Conservation (phyloP, 1,139 yeast genomes). For the Saccharomyces pastorianus region DNA sequence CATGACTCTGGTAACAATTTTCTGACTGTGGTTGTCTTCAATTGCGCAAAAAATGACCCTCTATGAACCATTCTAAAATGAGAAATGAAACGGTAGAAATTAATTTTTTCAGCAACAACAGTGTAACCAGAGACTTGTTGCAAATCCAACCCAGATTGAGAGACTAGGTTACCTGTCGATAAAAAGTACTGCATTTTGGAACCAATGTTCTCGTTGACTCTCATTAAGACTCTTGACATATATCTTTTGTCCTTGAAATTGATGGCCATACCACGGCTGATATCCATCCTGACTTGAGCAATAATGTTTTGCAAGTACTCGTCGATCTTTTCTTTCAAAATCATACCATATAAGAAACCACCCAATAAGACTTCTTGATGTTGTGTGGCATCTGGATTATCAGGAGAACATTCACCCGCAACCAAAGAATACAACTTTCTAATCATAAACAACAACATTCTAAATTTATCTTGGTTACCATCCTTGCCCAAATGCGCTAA, state of each 20-base stretch:
- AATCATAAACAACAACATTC: slow-evolving; percentile 84
- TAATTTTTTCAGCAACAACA: slow-evolving; percentile 96
- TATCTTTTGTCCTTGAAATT: slow-evolving; percentile 79
- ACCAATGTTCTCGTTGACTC: slow-evolving; percentile 90
- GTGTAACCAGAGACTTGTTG: slow-evolving; percentile 98
- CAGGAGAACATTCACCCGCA: slow-evolving; percentile 95
- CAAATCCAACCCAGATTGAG: slow-evolving; percentile 93
- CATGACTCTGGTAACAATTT: slow-evolving; percentile 94
- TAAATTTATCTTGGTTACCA: slow-evolving; percentile 66
- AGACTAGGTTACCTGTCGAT: slow-evolving; percentile 93
- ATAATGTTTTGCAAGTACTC: slow-evolving; percentile 74
- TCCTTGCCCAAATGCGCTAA: slow-evolving; percentile 64
- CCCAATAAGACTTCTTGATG: slow-evolving; percentile 95
- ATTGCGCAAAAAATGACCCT: slow-evolving; percentile 97
- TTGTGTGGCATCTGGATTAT: slow-evolving; percentile 98
- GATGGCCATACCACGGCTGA: slow-evolving; percentile 73
- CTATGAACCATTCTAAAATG: slow-evolving; percentile 99
- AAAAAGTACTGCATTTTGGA: slow-evolving; percentile 87
- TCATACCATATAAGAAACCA: slow-evolving; percentile 95
- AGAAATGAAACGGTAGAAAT: slow-evolving; percentile 90
- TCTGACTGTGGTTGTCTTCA: slow-evolving; percentile 95
- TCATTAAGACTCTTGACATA: slow-evolving; percentile 67
- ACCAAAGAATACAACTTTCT: slow-evolving; percentile 90
- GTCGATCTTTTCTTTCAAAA: slow-evolving; percentile 89
- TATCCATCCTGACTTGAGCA: slow-evolving; percentile 69